These are phyloP conservation scores for Geotrichum siamense DNA, from an alignment of 1,139 yeast genomes.

Conservation along the genomic window DNA sequence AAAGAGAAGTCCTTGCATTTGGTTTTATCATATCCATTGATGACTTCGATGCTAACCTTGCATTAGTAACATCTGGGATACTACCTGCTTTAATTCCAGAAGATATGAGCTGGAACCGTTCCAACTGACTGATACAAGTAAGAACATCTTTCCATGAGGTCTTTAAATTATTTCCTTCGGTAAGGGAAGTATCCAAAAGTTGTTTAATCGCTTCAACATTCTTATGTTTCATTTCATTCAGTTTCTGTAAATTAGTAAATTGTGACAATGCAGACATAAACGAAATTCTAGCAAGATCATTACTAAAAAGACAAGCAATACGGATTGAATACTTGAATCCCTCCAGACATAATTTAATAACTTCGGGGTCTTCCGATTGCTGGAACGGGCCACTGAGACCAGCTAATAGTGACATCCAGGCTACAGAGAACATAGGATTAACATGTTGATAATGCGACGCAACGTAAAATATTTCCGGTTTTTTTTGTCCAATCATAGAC, in stretches of 20 bases:
- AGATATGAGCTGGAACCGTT: conserved; percentile 79
- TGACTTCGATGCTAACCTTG: conserved; percentile 50
- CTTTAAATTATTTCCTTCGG: conserved; percentile 67
- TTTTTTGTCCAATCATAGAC: conserved; percentile 43
- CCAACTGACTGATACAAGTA: conserved; percentile 80
- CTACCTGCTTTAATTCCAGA: conserved; percentile 80
- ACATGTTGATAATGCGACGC: conserved; percentile 88
- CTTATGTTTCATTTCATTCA: conserved; percentile 70
- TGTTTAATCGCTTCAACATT: conserved; percentile 77
- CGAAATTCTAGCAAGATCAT: conserved; percentile 83
- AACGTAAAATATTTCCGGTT: conserved; percentile 39
- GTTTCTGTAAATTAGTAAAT: conserved; percentile 72
- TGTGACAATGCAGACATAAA: conserved; percentile 87
- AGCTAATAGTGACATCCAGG: conserved; percentile 96
- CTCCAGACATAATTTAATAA: conserved; percentile 63
- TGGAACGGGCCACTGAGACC: conserved; percentile 91
- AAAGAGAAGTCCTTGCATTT: conserved; percentile 9
- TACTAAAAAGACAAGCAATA: conserved; percentile 76
- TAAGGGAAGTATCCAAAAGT: conserved; percentile 66
- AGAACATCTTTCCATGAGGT: conserved; percentile 81
- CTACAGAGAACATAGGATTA: conserved; percentile 82
- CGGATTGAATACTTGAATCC: conserved; percentile 79
- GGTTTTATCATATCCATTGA: conserved; percentile 41
- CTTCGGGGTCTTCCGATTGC: conserved; percentile 74
- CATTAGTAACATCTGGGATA: conserved; percentile 78